Conservation (phyloP, 371 early-diverging fungal genomes). For the Batkoa obscura region DNA sequence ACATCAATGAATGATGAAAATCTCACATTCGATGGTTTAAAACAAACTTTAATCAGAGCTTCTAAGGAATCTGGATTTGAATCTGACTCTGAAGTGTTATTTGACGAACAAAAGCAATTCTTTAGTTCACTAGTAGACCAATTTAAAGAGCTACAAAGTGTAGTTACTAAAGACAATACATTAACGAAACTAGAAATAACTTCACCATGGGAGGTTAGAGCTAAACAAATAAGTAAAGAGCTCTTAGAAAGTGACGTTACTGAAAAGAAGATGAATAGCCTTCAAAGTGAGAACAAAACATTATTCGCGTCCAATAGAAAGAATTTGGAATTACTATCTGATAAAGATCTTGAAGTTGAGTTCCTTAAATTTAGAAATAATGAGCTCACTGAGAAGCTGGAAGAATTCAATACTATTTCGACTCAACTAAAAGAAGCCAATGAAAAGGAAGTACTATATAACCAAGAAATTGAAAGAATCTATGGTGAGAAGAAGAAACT, state of each 20-base stretch:
- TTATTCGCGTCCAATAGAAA: conserved; percentile 47
- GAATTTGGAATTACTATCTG: conserved; percentile 63
- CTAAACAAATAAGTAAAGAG: conserved; percentile 56
- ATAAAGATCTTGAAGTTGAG: conserved; percentile 51
- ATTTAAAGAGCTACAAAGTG: neutral
- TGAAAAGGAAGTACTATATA: too few species aligned
- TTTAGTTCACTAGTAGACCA: too few species aligned
- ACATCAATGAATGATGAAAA: neutral
- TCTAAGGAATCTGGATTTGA: neutral
- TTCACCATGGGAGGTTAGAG: conserved; percentile 68
- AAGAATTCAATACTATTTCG: conserved; percentile 28
- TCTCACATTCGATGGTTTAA: neutral
- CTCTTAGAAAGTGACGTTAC: conserved; percentile 57
- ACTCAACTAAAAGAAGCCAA: conserved; percentile 25
- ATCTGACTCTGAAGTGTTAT: conserved; percentile 4
- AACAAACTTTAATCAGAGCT: neutral
- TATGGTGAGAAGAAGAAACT: too few species aligned
- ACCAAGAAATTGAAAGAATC: too few species aligned
- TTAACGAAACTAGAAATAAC: conserved; percentile 15
- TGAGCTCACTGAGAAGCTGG: conserved; percentile 19
- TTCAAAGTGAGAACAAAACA: conserved; percentile 52
- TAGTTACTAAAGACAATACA: neutral
- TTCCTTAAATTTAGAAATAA: conserved; percentile 55
- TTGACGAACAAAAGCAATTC: too few species aligned
- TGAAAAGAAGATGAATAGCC: conserved; percentile 47